Evolutionary conservation across 2,329 filamentous ascomycete species (phyloP).

Genomic region (Colletotrichum lini): DNA sequence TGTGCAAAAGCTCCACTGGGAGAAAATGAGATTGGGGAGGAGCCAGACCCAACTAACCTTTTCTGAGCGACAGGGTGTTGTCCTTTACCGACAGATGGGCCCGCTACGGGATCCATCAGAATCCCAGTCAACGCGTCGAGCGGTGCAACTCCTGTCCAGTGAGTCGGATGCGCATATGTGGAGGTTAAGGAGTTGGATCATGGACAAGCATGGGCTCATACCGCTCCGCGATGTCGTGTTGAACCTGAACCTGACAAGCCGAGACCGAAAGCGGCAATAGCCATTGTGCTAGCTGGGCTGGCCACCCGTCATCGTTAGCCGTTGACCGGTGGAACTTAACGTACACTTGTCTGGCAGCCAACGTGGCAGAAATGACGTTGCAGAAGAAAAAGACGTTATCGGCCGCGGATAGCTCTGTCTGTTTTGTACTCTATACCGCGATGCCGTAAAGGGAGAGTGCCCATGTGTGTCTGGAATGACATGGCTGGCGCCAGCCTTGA

Average conservation of each 20-base stretch:
- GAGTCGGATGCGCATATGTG: background rate
- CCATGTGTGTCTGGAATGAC: constrained; percentile 8
- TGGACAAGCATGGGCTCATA: background rate
- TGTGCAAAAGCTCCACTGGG: constrained; percentile 20
- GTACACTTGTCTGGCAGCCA: constrained; percentile 13
- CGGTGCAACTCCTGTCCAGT: constrained; percentile 27
- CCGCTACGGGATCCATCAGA: constrained; percentile 3
- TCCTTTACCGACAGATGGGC: constrained; percentile 26
- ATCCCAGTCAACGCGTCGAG: constrained; percentile 18
- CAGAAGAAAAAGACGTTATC: constrained; percentile 22
- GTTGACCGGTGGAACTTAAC: constrained; percentile 25
- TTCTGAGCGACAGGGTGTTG: background rate
- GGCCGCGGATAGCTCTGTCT: constrained; percentile 3
- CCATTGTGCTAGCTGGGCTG: constrained; percentile 18
- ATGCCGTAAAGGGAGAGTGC: constrained; percentile 17
- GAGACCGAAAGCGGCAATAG: constrained; percentile 11
- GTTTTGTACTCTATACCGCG: background rate
- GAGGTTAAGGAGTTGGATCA: constrained; percentile 5
- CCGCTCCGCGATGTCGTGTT: background rate
- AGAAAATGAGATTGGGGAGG: constrained; percentile 13
- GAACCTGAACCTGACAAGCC: background rate
- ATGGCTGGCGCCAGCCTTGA: constrained; percentile 9
- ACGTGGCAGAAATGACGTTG: constrained; percentile 22
- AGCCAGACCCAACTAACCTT: background rate
- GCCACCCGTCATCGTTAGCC: constrained; percentile 24